A percentile compares a stretch with the other conserved stretches of the same genome.
These are phyloP conservation scores for sunflower (Helianthus annuus) DNA, from an alignment of 129 eudicot species.

Conservation along the genomic window HanXRQr2.0-SUNRISE NC_035449.2:17896621-17897120, in stretches of 20 bases:
- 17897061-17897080: conserved; percentile 74
- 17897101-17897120: conserved; percentile 71
- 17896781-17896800: background rate
- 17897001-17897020: conserved; percentile 34
- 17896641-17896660: conserved; percentile 37
- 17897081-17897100: conserved; percentile 82
- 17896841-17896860: background rate
- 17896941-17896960: conserved; percentile 60
- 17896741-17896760: background rate
- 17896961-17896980: conserved; percentile 39
- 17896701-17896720: conserved; percentile 43
- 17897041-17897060: conserved; percentile 30
- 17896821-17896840: background rate
- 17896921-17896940: conserved; percentile 99
- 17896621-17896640: conserved; percentile 41
- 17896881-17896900: conserved; percentile 53
- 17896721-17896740: background rate
- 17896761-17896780: conserved; percentile 7
- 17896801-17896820: background rate
- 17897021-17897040: conserved; percentile 50
- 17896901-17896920: conserved; percentile 68
- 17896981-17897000: conserved; percentile 31
- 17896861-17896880: conserved; percentile 3
- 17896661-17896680: conserved; percentile 46
- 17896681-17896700: conserved; percentile 54